Conservation (phyloP, 495 filamentous ascomycete genomes). For the Penicillium macrosclerotiorum region DNA sequence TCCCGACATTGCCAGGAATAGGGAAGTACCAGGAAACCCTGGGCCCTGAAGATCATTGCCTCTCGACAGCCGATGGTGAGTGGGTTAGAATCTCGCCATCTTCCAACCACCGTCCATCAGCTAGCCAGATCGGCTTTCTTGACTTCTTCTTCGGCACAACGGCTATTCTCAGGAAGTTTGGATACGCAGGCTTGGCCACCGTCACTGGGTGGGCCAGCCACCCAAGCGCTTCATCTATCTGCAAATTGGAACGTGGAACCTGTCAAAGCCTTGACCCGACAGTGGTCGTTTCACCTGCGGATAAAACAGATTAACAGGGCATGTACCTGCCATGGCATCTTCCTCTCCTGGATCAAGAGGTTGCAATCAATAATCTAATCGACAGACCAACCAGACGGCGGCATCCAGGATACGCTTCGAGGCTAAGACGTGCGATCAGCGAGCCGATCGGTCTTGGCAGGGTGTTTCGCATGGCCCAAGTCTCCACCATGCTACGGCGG, state of each 20-base stretch:
- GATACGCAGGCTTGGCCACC: constrained; percentile 5
- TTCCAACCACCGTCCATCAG: constrained; percentile 5
- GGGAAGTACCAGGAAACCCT: background rate
- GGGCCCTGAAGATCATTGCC: constrained; percentile 20
- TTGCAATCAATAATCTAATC: background rate
- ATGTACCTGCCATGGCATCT: background rate
- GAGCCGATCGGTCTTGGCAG: constrained; percentile 4
- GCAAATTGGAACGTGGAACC: background rate
- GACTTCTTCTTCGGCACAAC: background rate
- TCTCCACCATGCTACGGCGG: background rate
- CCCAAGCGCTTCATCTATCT: background rate
- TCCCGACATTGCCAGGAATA: too few relatives aligned
- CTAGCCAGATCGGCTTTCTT: constrained; percentile 1
- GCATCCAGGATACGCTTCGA: background rate
- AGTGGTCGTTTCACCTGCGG: constrained; percentile 2
- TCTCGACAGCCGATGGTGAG: background rate
- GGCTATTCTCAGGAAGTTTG: background rate
- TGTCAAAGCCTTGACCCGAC: too few relatives aligned
- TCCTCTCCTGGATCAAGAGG: background rate
- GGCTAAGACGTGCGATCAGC: constrained; percentile 1
- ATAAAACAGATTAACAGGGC: background rate
- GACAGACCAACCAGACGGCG: constrained; percentile 5
- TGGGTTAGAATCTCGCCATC: background rate
- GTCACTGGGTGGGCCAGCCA: constrained; percentile 7
- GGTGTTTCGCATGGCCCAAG: background rate